Conservation (phyloP, 495 filamentous ascomycete genomes). For the Trichoderma parareesei region DNA sequence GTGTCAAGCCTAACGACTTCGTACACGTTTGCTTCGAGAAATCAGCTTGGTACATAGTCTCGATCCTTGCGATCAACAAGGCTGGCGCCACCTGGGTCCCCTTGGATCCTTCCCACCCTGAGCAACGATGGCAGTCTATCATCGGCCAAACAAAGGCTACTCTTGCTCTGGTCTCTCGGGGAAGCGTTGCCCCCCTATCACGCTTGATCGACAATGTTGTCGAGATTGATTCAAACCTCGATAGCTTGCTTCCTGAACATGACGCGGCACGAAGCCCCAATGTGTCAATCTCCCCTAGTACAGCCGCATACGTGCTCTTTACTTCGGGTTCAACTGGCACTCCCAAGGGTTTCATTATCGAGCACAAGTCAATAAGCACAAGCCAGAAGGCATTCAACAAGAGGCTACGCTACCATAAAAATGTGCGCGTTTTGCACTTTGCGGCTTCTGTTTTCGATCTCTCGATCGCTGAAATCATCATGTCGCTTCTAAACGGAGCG, state of each 20-base stretch:
- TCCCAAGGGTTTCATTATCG: constrained; percentile 35
- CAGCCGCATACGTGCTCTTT: constrained; percentile 41
- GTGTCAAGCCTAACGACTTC: constrained; percentile 42
- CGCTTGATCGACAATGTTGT: neutral
- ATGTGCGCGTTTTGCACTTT: constrained; percentile 51
- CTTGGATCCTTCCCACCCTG: constrained; percentile 47
- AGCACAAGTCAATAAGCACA: constrained; percentile 30
- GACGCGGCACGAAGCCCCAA: neutral
- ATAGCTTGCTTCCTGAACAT: neutral
- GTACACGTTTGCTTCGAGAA: constrained; percentile 53
- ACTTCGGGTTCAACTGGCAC: constrained; percentile 49
- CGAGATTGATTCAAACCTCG: neutral
- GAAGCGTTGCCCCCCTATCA: neutral
- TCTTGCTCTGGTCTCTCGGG: neutral
- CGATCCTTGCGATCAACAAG: constrained; percentile 47
- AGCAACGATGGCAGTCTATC: constrained; percentile 30
- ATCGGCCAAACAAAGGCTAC: constrained; percentile 7
- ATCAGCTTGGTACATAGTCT: constrained; percentile 41
- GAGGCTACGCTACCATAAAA: constrained; percentile 30
- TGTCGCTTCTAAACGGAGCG: constrained; percentile 51
- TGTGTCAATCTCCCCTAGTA: constrained; percentile 40
- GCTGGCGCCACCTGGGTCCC: constrained; percentile 51
- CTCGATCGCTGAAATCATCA: constrained; percentile 58
- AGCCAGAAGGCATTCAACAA: neutral
- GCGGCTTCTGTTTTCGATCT: constrained; percentile 63